These are phyloP conservation scores for Oldenlandia corymbosa DNA, from an alignment of 257 asterid species.

Conservation along the genomic window DNA sequence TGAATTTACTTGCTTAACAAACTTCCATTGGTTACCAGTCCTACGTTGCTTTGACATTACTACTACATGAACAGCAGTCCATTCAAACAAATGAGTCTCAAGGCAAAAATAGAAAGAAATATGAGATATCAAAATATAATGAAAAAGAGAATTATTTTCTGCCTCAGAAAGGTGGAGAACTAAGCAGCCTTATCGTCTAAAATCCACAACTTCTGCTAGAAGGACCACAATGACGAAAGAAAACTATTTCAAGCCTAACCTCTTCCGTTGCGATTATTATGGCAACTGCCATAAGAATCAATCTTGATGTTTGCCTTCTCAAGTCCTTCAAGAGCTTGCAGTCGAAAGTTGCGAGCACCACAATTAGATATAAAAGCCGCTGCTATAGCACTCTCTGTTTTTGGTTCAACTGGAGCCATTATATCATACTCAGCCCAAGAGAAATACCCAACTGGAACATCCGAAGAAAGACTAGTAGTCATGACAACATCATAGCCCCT, in stretches of 20 bases:
- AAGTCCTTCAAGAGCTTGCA: constrained; percentile 82
- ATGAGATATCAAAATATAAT: neutral
- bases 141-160: neutral
- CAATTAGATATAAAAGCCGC: constrained; percentile 98
- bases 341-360: constrained; percentile 83
- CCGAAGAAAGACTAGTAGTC: constrained; percentile 99
- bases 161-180: neutral
- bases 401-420: constrained; percentile 90
- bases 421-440: constrained; percentile 98
- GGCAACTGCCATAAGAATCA: constrained; percentile 94
- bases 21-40: no score
- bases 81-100: constrained; percentile 3
- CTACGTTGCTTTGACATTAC: neutral
- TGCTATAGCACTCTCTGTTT: constrained; percentile 69
- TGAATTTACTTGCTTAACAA: neutral
- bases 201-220: neutral
- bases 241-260: constrained; percentile 32
- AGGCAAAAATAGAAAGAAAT: no score
- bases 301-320: constrained; percentile 61
- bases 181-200: neutral
- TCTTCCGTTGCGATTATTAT: constrained; percentile 65
- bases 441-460: constrained; percentile 97
- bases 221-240: neutral
- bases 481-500: constrained; percentile 71
- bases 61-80: neutral